A percentile compares a stretch with the other conserved stretches of the same genome.
phyloP scores from a whole-genome alignment of 169 alveolate genomes.

The Neospora caninum region DNA sequence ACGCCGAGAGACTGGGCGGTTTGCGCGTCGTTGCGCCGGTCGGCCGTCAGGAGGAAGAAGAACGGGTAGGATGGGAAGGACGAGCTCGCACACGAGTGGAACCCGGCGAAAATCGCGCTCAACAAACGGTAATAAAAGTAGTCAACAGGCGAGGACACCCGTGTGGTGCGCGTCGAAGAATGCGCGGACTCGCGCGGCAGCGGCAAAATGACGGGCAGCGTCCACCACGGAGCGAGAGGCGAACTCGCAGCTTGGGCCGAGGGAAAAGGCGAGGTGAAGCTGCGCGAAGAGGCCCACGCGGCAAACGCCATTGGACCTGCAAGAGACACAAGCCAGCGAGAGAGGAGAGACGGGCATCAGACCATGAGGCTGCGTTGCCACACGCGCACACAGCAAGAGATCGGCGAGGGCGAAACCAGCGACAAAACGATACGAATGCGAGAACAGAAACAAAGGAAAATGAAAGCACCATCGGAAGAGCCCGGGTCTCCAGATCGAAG shows the following conservation, averaged over 20 bases:
- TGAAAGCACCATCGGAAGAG: no score
- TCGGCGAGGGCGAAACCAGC: no score
- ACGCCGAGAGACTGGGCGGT: not conserved
- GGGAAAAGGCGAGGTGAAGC: not conserved
- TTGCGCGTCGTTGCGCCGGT: conserved; percentile 1
- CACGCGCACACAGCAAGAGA: no score
- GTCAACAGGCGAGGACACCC: conserved; percentile 24
- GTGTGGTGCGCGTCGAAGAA: not conserved
- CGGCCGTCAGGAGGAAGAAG: conserved; percentile 1
- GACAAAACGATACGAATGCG: no score
- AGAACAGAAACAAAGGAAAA: no score
- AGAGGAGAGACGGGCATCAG: not conserved
- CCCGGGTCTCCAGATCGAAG: no score
- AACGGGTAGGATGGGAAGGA: not conserved
- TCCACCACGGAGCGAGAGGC: conserved; percentile 18
- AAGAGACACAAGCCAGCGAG: not conserved
- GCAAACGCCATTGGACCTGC: not conserved
- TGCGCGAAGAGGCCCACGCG: not conserved
- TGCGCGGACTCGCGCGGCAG: not conserved
- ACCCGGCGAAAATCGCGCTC: conserved; percentile 24
- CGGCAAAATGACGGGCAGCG: not conserved
- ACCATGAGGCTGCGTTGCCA: no score
- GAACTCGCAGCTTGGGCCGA: not conserved
- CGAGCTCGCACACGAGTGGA: not conserved
- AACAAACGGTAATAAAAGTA: conserved; percentile 27